Conservation (phyloP, 129 eudicot genomes). For the carrot (Daucus carota) region DNA sequence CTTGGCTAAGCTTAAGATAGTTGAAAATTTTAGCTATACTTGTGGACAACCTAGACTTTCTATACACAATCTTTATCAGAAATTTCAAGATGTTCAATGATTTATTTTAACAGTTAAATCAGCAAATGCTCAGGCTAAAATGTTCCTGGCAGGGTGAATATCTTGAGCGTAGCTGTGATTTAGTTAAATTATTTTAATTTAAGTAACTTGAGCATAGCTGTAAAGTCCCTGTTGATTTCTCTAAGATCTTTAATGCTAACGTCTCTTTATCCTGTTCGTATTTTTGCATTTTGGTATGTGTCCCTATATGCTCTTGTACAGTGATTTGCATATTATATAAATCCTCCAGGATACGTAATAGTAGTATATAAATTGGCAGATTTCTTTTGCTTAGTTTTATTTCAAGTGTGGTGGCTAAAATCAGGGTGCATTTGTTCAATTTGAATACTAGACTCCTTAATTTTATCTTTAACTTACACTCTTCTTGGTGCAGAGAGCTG, state of each 20-base stretch:
- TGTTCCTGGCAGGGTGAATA: not conserved
- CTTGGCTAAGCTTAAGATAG: not conserved
- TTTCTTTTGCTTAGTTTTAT: not conserved
- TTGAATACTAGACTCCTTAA: not conserved
- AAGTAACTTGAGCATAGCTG: not conserved
- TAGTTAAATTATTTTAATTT: too few species aligned
- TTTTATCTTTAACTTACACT: not conserved
- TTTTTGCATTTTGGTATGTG: not conserved
- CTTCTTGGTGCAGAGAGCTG: conserved; percentile 39
- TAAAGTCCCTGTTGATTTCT: not conserved
- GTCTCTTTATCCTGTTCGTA: not conserved
- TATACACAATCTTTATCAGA: not conserved
- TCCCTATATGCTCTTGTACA: not conserved
- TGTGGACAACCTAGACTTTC: not conserved
- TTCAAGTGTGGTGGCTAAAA: not conserved
- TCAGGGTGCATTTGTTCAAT: not conserved
- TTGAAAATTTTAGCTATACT: not conserved
- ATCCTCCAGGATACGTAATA: not conserved
- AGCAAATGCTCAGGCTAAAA: not conserved
- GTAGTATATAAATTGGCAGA: not conserved
- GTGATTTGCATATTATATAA: not conserved
- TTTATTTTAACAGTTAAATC: not conserved
- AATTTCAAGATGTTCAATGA: not conserved
- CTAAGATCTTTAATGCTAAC: not conserved
- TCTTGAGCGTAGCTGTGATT: not conserved